Base-by-base conservation (phyloP, 352 stramenopile species). In the Phytophthora nicotianae region DNA sequence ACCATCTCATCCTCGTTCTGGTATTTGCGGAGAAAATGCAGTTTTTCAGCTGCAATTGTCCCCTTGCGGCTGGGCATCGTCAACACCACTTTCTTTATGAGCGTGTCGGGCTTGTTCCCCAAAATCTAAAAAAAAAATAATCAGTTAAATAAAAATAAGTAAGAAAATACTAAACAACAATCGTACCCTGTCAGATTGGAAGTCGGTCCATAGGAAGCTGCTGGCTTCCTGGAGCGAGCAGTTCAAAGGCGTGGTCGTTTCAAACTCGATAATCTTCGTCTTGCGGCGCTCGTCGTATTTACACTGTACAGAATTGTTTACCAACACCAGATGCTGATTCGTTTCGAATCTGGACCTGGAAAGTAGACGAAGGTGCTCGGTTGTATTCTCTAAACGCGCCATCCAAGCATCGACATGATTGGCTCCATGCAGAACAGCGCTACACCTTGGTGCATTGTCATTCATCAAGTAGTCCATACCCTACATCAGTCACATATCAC, bases 1-100 rank as follows among this genome's bases (percentile, higher is more conserved):
- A 65, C 8, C n/a, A 33, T 65, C 10, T 58, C 40, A 11, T 58
- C 42, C 2, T 13, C 8, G 13, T 57, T 42, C 40, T 65, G 40
- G 26, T 56, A 56, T 37, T 56, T 70, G 17, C 55, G 55, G 19
- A 60, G 5, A 21, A 57, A 65, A 4, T 65, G 48, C 11, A 70
- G 48, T n/a, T 65, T 65, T 26, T 70, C 54, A 7, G 55, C 29
- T 6, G 26, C 16, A 27, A 70, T 57, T 6, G 42, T 20, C 1
- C 54, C 54, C 21, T 58, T 51, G 23, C 16, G 40, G 19, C 62
- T 65, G n/a, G 43, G 41, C 49, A 70, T 60, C 26, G 32, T 53
- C 17, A 70, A 1, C 14, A 52, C 3, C 20, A 27, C 8, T 10
- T 57, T 51, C 19, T 65, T 66, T 37, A 57, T 16, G 4, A 69